Base-by-base conservation (phyloP, 768 basidiomycete genomes). In the Mycena rosella region DNA sequence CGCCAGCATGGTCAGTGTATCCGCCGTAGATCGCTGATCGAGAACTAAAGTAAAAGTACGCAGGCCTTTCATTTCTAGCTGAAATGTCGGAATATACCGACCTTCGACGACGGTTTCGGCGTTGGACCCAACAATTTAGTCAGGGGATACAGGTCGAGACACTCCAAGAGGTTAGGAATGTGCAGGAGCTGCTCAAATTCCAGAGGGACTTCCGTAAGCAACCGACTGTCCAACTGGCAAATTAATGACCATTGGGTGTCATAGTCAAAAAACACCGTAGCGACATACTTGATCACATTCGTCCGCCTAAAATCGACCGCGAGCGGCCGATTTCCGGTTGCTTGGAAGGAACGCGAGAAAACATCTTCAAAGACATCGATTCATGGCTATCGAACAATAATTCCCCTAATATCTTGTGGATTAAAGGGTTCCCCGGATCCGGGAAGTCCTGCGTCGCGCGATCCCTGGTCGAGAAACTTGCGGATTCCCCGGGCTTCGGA, bases 301-400 rank as follows among this genome's bases (percentile, higher is more conserved):
- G 54, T 22, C 68, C 68, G 1, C 34, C 34, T 4, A 47, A 36
- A 26, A 42, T 40, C 2, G 59, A 69, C 45, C 68, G 68, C 38
- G 27, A 24, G 13, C 51, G 59, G 20, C 63, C 68, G 8, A 45
- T 69, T 49, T 5, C 51, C 6, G 55, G 52, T 22, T 69, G 68
- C 34, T 10, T 69, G 27, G 14, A 38, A 18, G 73, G 70, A 42
- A 76, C 75, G 3, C 73, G 75, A 18, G 26, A 70, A 38, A 47
- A 45, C 4, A 53, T 75, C 14, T 62, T 76, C 18, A 26, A 24
- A n/a, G 30, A 57, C 36, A 66, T 76, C 32, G 54, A 73, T 29
- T 17, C 32, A 1, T 78, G 72, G 47, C 81, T 83, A 11, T 82
- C 81, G n/a, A 78, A 81, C 3, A 80, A 75, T 2, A 76, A 78